A percentile compares a stretch with the other conserved stretches of the same genome.
phyloP scores from a whole-genome alignment of 2,329 filamentous ascomycete species.

The Parasarocladium wereldwijsianum region DNA sequence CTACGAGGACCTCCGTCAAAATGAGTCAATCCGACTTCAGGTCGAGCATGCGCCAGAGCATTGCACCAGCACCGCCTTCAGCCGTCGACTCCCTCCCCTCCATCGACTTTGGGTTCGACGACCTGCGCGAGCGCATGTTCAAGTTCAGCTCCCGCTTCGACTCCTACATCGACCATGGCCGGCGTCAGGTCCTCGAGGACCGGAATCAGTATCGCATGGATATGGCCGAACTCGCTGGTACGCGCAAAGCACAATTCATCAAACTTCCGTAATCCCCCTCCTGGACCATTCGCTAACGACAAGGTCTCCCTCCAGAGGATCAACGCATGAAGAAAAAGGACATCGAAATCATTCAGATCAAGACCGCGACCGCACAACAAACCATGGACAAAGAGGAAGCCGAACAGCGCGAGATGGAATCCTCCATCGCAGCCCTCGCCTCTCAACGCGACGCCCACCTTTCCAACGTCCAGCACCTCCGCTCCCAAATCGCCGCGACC shows the following conservation, averaged over 20 bases:
- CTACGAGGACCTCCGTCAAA: too few species aligned
- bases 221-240: conserved; percentile 80
- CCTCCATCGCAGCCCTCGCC: conserved; percentile 41
- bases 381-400: conserved; percentile 62
- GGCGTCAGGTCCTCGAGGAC: conserved; percentile 82
- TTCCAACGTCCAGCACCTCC: conserved; percentile 38
- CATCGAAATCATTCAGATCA: conserved; percentile 67
- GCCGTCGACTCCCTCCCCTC: conserved; percentile 69
- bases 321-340: conserved; percentile 79
- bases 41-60: conserved; percentile 48
- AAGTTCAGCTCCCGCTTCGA: conserved; percentile 87
- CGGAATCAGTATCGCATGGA: conserved; percentile 88
- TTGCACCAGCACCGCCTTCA: conserved; percentile 44
- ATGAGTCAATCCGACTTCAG: conserved; percentile 2
- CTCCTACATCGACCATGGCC: conserved; percentile 79
- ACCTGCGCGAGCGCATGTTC: conserved; percentile 86
- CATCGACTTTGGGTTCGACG: conserved; percentile 92
- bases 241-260: conserved; percentile 7
- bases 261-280: neutral
- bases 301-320: conserved; percentile 54
- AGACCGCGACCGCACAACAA: conserved; percentile 55
- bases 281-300: neutral
- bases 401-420: conserved; percentile 63
- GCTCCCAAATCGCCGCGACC: conserved; percentile 48
- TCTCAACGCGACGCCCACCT: conserved; percentile 47